Conservation (phyloP, 345 rosid genomes). For the Reutealis trisperma region DNA sequence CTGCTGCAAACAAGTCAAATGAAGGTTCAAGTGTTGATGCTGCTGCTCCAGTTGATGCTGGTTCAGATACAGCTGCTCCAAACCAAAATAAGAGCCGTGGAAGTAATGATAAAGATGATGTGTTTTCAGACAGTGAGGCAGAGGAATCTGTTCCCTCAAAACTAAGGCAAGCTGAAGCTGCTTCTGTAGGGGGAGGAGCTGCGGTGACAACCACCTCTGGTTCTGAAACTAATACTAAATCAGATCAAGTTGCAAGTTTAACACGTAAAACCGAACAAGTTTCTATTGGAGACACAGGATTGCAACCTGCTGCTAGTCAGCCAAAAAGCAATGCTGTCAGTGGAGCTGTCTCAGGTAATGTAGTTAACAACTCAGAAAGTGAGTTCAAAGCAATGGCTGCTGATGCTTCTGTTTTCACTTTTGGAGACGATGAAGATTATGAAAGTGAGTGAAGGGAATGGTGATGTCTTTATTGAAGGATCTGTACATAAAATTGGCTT, state of each 20-base stretch:
- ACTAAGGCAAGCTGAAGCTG: conserved; percentile 27
- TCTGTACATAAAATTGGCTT: conserved; percentile 24
- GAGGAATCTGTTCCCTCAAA: conserved; percentile 56
- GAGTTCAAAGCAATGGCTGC: conserved; percentile 86
- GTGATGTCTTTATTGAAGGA: not conserved
- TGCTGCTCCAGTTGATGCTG: conserved; percentile 34
- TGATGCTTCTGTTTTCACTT: conserved; percentile 81
- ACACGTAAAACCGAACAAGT: conserved; percentile 48
- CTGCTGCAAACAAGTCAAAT: conserved; percentile 37
- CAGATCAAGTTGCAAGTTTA: conserved; percentile 46
- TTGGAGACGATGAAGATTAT: conserved; percentile 84
- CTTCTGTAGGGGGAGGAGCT: conserved; percentile 29
- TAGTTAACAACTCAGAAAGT: conserved; percentile 33
- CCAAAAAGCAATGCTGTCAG: conserved; percentile 17
- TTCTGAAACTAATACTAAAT: conserved; percentile 23
- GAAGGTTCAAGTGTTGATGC: conserved; percentile 39
- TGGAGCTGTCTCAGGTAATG: conserved; percentile 29
- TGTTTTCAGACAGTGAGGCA: conserved; percentile 78
- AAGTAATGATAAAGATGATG: conserved; percentile 62
- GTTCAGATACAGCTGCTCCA: conserved; percentile 28
- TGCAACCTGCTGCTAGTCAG: conserved; percentile 24
- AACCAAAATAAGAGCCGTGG: conserved; percentile 43
- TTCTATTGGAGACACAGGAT: conserved; percentile 34
- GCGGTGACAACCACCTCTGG: conserved; percentile 2
- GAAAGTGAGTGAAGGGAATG: conserved; percentile 56